Base-by-base conservation (phyloP, 148 eudicot genomes). In the Gaultheria prostrata region DNA sequence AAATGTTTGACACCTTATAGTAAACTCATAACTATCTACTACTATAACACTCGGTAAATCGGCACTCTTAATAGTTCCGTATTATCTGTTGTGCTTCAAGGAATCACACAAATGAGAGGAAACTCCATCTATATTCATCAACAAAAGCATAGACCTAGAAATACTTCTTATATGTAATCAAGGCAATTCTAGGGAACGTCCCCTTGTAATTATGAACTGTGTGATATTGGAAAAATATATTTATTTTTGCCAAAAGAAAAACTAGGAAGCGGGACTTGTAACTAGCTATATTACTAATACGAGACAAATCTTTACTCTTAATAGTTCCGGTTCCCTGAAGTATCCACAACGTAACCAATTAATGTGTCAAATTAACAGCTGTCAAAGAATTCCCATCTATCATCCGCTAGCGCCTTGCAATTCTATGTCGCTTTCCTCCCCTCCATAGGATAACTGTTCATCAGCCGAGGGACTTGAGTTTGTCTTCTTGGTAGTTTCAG, bases 341-440 rank as follows among this genome's bases (percentile, higher is more conserved):
- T 26, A 63, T 24, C 50, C 43, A n/a, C 39, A 26, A 43, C 24
- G 39, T 24, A 28, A 20, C 63, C 21, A 57, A 67, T 56, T 82
- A 74, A 82, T 3, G 8, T 26, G 74, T 79, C 11, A 17, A 35
- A 50, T 12, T 83, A 86, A 12, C 54, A 17, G 61, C 81, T 79
- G 35, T 93, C 92, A 35, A 90, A 92, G 69, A 94, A 71, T 30
- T 93, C 94, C 98, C 98, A 94, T 69, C 88, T 95, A 2, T 92
- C 98, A 67, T 93, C 98, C 75, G 72, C 65, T 79, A 85, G 83
- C 65, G 82, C 90, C 78, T 45, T 77, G 26, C 78, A 39, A 14
- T 77, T 53, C 51, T 81, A 73, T 67, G 21, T 30, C 77, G 53
- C 73, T 56, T 73, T 84, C 87, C 67, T 88, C 89, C 12, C 69